Base-by-base conservation (phyloP, 2,329 filamentous ascomycete species). In the Chaetomium strumarium region DNA sequence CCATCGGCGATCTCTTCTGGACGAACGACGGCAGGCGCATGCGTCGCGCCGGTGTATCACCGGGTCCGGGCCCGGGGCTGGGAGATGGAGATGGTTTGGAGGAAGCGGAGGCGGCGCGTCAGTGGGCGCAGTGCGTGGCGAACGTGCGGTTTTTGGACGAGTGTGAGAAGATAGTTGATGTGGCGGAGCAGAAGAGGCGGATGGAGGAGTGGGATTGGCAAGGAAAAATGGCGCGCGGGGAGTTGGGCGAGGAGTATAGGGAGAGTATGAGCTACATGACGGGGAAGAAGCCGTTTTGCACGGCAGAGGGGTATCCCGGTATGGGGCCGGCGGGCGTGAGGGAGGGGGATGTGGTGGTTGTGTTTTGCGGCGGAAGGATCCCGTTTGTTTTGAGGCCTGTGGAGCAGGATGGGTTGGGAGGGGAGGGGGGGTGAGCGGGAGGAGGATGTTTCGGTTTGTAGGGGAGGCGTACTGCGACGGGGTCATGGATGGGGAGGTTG, bases 391-490 rank as follows among this genome's bases (percentile, higher is more conserved):
- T 60, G 19, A 38, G 55, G 39, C 53, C 57, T 9, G 49, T 17
- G 11, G 9, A 40, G 10, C 17, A 16, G 9, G 19, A 20, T 14
- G 33, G 33, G 33, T 12, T 34, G 33, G 33, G 33, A 14, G 14
- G 9, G 33, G 14, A 10, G 33, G 12, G 33, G 33, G 33, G 10
- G 10, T 19, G n/a, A 8, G 30, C 24, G 24, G 36, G 46, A 1
- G 12, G 11, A 2, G 45, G 5, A 4, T 48, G 12, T 57, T 48
- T 19, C 7, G n/a, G 1, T 47, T 56, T 16, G 16, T 60, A 3
- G 58, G 58, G 3, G 58, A 58, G 39, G 57, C 57, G 6, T 59
- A 56, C 19, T 58, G 55, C 29, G 52, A 60, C 20, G 47, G 46
- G 3, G 49, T 56, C 11, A 60, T 60, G 58, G 55, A 56, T 30